Percentiles rank a stretch among this genome's conserved stretches.
phyloP scores from a whole-genome alignment of 257 asterid species.

The Coffea eugenioides region DNA sequence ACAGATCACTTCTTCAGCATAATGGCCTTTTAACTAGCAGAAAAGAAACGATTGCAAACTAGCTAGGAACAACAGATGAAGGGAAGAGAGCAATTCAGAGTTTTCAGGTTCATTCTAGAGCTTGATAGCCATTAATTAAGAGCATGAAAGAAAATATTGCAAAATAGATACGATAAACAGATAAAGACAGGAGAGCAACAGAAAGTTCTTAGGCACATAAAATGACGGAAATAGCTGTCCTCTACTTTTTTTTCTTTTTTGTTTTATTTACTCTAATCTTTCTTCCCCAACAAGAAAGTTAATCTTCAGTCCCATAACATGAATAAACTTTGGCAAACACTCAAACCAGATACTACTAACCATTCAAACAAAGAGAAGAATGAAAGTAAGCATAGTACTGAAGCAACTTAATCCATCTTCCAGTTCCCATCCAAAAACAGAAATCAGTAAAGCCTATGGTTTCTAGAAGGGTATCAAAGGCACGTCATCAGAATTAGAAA shows the following conservation, averaged over 20 bases:
- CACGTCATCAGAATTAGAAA: constrained; percentile 5
- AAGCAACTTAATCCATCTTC: neutral
- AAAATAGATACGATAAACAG: neutral
- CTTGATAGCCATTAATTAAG: neutral
- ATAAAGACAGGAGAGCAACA: neutral
- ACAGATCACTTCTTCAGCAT: neutral
- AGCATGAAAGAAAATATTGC: neutral
- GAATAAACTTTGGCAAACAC: neutral
- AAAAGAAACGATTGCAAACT: neutral
- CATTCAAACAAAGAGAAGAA: neutral
- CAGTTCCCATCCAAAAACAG: no score
- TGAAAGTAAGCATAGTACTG: neutral
- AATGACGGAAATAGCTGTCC: neutral
- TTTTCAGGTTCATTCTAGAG: neutral
- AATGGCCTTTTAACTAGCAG: neutral
- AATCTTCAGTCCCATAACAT: neutral
- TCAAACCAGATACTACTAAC: neutral
- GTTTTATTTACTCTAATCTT: neutral
- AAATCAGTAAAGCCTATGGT: no score
- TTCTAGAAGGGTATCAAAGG: neutral
- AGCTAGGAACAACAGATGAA: neutral
- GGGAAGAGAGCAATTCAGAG: neutral
- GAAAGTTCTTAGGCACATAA: neutral
- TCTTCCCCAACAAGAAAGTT: neutral
- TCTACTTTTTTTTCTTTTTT: neutral